Evolutionary conservation across 2,329 filamentous ascomycete genomes (phyloP), one percentile per base, ranked within the genome.

Genomic region (Pestalotiopsis sp.): DNA sequence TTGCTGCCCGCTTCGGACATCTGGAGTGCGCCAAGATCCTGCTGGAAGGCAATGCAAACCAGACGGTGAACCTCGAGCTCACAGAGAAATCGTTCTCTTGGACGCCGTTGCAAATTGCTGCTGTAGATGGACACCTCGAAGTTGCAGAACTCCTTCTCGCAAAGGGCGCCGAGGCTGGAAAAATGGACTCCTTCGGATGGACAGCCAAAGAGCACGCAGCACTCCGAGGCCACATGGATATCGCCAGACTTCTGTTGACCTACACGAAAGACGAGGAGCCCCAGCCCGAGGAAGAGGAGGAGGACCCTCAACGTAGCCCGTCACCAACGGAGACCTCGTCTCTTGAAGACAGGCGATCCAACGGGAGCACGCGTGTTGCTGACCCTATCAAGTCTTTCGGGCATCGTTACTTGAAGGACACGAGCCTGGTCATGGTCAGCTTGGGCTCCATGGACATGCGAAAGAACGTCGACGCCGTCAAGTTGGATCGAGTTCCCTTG

Each of bases 321-420:
- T 82, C 83, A 2, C 80, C 84, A 1, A 80, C 85, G 1, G 86
- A 88, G 38, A 79, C 79, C 7, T 88, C 88, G 0, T 94, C 91
- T 0, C 85, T 91, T 13, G 88, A 86, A 48, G 87, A 88, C 59
- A 83, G 88, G 63, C 84, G 83, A 40, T 90, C 88, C 62, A 82
- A 86, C 73, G 77, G 82, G 66, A 73, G 78, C 22, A 78, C 84
- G 5, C 85, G 89, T 64, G 81, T 85, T 6, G 83, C 90, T 2
- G 94, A 98, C 71, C 91, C 94, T 4, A 88, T 98, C 71, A 98
- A 98, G 80, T 93, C 94, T 1, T 99, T 98, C 79, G 96, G 96
- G 67, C 96, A 99, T 83, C 90, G 95, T 66, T 99, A 98, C 80
- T 86, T 99, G 64, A 97, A 90, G 20, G 89, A 97, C 64, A 91